These are phyloP conservation scores for Fusarium penzigii DNA, from an alignment of 2,329 filamentous ascomycete genomes.

Conservation along the genomic window DNA sequence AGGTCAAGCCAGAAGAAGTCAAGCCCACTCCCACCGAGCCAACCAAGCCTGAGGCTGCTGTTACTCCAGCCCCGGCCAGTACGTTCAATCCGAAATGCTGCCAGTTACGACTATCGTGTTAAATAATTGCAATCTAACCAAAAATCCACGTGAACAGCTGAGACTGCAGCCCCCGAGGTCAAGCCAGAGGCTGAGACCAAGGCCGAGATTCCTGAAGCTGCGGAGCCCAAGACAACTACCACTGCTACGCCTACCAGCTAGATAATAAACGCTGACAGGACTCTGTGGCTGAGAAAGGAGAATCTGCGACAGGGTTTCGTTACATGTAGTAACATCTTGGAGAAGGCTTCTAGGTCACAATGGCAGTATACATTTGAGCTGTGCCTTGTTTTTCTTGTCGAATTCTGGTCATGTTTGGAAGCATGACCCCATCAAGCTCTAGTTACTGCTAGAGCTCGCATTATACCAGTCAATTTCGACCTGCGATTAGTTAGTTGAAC, in stretches of 20 bases:
- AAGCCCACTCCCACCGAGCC: slow-evolving; percentile 32
- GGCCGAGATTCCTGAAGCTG: slow-evolving; percentile 28
- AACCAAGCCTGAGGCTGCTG: slow-evolving; percentile 37
- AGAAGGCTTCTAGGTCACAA: too few species aligned
- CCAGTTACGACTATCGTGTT: slow-evolving; percentile 1
- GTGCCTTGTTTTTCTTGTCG: too few species aligned
- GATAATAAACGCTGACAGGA: too few species aligned
- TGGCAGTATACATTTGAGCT: too few species aligned
- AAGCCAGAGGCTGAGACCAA: slow-evolving; percentile 30
- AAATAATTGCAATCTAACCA: slow-evolving; percentile 13
- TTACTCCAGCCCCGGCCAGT: slow-evolving; percentile 33
- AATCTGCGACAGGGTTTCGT: too few species aligned
- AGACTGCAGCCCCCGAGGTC: slow-evolving; percentile 28
- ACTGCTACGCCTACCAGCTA: not conserved
- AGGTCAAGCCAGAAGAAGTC: slow-evolving; percentile 10
- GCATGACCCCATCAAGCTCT: too few species aligned
- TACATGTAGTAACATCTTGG: too few species aligned
- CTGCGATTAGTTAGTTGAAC: too few species aligned
- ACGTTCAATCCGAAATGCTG: slow-evolving; percentile 21
- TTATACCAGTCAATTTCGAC: too few species aligned
- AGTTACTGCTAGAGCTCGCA: too few species aligned
- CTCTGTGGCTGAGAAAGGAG: too few species aligned
- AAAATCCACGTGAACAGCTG: slow-evolving; percentile 15
- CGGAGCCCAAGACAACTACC: slow-evolving; percentile 14
- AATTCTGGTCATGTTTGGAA: too few species aligned